Evolutionary conservation across 768 basidiomycete genomes (phyloP).

Genomic region (Phaeotremella skinneri): DNA sequence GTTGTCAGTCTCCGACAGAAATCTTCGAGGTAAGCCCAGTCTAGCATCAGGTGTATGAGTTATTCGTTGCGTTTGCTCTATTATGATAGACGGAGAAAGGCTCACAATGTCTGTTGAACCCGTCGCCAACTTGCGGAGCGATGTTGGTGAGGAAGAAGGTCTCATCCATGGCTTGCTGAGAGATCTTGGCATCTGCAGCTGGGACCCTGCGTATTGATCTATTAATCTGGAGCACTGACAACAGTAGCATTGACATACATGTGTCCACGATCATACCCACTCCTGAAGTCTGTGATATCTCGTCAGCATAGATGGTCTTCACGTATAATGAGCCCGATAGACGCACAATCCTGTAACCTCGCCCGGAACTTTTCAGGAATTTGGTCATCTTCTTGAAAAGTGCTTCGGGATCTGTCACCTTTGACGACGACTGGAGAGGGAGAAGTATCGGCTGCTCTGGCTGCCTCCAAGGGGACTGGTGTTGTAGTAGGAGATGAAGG

Average conservation of each 20-base stretch:
- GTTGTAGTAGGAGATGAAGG: conserved; percentile 39
- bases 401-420: conserved; percentile 72
- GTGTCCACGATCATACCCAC: conserved; percentile 94
- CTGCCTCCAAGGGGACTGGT: conserved; percentile 46
- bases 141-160: conserved; percentile 94
- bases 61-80: not conserved
- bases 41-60: conserved; percentile 55
- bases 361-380: conserved; percentile 77
- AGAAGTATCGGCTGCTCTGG: conserved; percentile 31
- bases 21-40: conserved; percentile 95
- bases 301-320: not conserved
- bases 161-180: conserved; percentile 92
- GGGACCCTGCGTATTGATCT: conserved; percentile 68
- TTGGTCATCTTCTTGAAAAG: conserved; percentile 77
- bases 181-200: conserved; percentile 89
- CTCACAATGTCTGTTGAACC: conserved; percentile 95
- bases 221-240: not conserved
- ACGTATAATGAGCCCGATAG: not conserved
- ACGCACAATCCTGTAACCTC: conserved; percentile 68
- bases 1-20: conserved; percentile 88
- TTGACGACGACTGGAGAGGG: conserved; percentile 36
- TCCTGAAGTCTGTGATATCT: conserved; percentile 62
- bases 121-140: conserved; percentile 94
- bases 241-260: conserved; percentile 64
- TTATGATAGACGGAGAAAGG: conserved; percentile 11